Evolutionary conservation across 805 yeast genomes (phyloP).

Genomic region (Nakazawaea wickerhamii): DNA sequence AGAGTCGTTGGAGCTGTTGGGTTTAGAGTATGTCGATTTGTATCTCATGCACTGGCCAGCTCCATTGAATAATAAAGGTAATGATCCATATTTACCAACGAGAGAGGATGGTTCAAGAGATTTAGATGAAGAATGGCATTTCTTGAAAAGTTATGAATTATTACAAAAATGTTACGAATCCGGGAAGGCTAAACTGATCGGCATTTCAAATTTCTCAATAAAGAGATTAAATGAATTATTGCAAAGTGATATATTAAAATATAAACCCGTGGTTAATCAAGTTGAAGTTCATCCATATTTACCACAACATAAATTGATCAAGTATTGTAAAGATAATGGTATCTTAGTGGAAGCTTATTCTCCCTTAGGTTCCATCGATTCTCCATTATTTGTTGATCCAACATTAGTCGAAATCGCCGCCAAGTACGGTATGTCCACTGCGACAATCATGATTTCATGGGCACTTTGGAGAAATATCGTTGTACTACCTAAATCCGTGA

Average conservation of each 20-base stretch:
- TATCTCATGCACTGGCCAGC: slow-evolving; percentile 67
- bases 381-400: slow-evolving; percentile 45
- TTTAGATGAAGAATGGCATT: slow-evolving; percentile 31
- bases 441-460: slow-evolving; percentile 55
- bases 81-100: slow-evolving; percentile 7
- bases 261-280: slow-evolving; percentile 69
- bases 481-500: slow-evolving; percentile 32
- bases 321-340: slow-evolving; percentile 45
- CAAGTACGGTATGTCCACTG: slow-evolving; percentile 39
- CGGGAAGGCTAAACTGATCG: slow-evolving; percentile 60
- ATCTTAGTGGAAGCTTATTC: slow-evolving; percentile 70
- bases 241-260: slow-evolving; percentile 40
- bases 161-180: slow-evolving; percentile 53
- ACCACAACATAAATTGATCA: slow-evolving; percentile 57
- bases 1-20: slow-evolving; percentile 43
- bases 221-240: slow-evolving; percentile 49
- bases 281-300: slow-evolving; percentile 70
- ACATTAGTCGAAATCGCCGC: slow-evolving; percentile 39
- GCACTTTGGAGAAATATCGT: slow-evolving; percentile 46
- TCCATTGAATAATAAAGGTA: slow-evolving; percentile 12
- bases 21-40: slow-evolving; percentile 58
- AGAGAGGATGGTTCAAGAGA: slow-evolving; percentile 21
- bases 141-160: slow-evolving; percentile 56
- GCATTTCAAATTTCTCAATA: slow-evolving; percentile 71
- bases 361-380: slow-evolving; percentile 56